Evolutionary conservation across 305 asterid genomes (phyloP).

Genomic region (Fraxinus dipetala): DNA sequence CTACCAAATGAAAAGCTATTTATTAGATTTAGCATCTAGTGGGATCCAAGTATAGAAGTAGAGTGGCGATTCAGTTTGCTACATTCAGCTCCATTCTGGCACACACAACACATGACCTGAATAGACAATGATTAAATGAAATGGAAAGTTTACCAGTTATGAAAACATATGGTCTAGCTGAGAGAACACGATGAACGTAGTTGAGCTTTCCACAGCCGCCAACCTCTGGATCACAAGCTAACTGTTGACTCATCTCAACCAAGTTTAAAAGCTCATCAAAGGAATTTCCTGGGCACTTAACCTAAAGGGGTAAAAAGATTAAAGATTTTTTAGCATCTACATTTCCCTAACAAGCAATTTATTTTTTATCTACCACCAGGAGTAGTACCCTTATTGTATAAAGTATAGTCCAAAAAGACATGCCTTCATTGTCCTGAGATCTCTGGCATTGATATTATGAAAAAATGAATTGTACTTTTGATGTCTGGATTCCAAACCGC

Average conservation of each 20-base stretch:
- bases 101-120: not conserved
- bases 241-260: constrained; percentile 84
- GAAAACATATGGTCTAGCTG: constrained; percentile 76
- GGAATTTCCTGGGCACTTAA: constrained; percentile 67
- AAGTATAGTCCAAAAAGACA: constrained; percentile 24
- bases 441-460: constrained; percentile 87
- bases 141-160: constrained; percentile 49
- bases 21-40: constrained; percentile 2
- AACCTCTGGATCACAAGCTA: constrained; percentile 82
- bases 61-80: not conserved
- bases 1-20: constrained; percentile 35
- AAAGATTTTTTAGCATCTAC: not conserved
- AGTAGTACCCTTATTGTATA: not conserved
- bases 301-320: constrained; percentile 40
- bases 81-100: not conserved
- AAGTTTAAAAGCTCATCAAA: constrained; percentile 78
- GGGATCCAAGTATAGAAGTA: not conserved
- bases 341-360: constrained; percentile 10
- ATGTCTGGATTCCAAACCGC: constrained; percentile 76
- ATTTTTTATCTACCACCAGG: not conserved
- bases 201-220: constrained; percentile 82
- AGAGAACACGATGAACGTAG: constrained; percentile 77
- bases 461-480: constrained; percentile 77
- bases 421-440: constrained; percentile 84
- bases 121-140: not conserved